phyloP scores from a whole-genome alignment of 2,329 filamentous ascomycete species.

The Pseudopithomyces chartarum region DNA sequence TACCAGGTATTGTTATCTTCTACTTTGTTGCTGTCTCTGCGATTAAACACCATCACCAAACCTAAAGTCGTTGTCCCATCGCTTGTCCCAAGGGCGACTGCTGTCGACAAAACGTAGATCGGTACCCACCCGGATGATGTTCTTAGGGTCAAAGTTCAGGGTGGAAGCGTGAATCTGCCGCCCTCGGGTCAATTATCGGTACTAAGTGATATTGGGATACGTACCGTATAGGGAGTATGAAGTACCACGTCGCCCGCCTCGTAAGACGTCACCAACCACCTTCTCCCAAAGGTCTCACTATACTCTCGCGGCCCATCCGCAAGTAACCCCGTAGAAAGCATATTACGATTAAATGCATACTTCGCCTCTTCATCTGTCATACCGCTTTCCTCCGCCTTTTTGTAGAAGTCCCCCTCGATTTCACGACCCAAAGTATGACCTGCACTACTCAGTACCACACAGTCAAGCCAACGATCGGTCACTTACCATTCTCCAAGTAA shows the following conservation, averaged over 20 bases:
- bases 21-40: too few species aligned
- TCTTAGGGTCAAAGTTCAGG: conserved; percentile 58
- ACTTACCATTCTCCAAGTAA: conserved; percentile 58
- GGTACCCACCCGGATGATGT: conserved; percentile 60
- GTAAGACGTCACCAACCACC: conserved; percentile 59
- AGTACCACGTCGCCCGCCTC: conserved; percentile 59
- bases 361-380: conserved; percentile 58
- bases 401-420: conserved; percentile 57
- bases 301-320: conserved; percentile 56
- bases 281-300: conserved; percentile 49
- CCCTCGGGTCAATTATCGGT: conserved; percentile 10
- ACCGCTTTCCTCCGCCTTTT: conserved; percentile 54
- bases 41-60: conserved; percentile 34
- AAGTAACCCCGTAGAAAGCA: conserved; percentile 62
- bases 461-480: neutral
- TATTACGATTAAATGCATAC: conserved; percentile 58
- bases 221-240: conserved; percentile 36
- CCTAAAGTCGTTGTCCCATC: conserved; percentile 39
- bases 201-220: neutral
- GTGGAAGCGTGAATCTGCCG: conserved; percentile 62
- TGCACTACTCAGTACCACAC: conserved; percentile 11
- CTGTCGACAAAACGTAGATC: conserved; percentile 62
- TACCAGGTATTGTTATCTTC: too few species aligned
- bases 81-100: conserved; percentile 56
- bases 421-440: conserved; percentile 55